Evolutionary conservation across 164 flowering plant genomes (phyloP), one percentile per base, ranked within the genome.

Genomic region (Malania oleifera): DNA sequence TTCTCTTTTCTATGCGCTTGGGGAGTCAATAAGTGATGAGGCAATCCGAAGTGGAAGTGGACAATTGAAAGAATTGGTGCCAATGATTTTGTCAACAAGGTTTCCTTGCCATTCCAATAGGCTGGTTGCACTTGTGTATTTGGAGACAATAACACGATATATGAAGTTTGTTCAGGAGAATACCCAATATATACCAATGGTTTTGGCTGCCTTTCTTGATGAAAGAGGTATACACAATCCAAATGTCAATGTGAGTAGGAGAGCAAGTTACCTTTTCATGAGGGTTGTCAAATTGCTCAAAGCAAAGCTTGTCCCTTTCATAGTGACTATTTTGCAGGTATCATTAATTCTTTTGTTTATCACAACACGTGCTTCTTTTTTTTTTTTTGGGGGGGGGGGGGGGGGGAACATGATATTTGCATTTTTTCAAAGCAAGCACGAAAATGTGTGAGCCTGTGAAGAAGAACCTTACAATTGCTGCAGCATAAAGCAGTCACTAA

Each of bases 191-290:
- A 77, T 91, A 70, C 95, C 84, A 40, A 51, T 77, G 65, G 78
- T 88, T 53, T 63, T 95, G 65, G 70, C 85, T 65, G 95, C 90
- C 29, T 91, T 91, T 73, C 80, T 95, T 27, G 98, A 95, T 73
- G 95, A 87, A 57, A 81, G 99, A 73, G 99, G 99, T 35, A 85
- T 95, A 60, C 90, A 81, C 68, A 97, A 91, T 68, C 84, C 82
- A 47, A 89, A 95, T 74, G 56, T 72, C 28, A 82, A 77, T 75
- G 99, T 95, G 56, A 83, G 89, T 61, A 74, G 81, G 57, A 81
- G 96, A 69, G 98, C 99, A 11, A 85, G 96, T 79, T 91, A 95
- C 75, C 82, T 89, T 59, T 95, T 95, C 71, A 87, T 85, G 96
- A 87, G 91, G 77, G 87, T 83, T 57, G 96, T 87, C 70, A 95